Conservation (phyloP, 106 monocot genomes). For the Apostasia ramifera region DNA sequence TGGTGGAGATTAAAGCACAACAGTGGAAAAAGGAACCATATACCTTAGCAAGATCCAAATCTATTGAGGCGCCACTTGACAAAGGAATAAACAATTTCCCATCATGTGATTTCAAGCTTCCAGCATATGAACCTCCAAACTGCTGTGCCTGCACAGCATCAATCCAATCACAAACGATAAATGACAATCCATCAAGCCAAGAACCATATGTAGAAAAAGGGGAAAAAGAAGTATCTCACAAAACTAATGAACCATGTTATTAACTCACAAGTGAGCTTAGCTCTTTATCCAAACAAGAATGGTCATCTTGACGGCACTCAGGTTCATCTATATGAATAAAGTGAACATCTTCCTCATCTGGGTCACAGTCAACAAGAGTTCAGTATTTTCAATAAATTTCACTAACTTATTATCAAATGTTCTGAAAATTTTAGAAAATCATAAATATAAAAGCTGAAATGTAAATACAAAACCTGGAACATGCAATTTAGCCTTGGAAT, state of each 20-base stretch:
- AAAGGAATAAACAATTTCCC: conserved; percentile 53
- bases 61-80: conserved; percentile 36
- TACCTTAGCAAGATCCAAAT: conserved; percentile 60
- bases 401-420: neutral
- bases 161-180: neutral
- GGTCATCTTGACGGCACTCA: conserved; percentile 30
- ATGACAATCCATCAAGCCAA: neutral
- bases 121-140: conserved; percentile 55
- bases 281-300: conserved; percentile 46
- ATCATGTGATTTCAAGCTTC: conserved; percentile 28
- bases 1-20: too few species aligned
- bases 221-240: neutral
- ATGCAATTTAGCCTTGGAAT: conserved; percentile 22
- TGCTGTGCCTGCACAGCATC: conserved; percentile 44
- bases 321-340: conserved; percentile 52
- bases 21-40: neutral
- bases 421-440: neutral
- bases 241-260: neutral
- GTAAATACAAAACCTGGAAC: conserved; percentile 40
- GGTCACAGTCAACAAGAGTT: neutral
- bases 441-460: conserved; percentile 41
- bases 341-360: conserved; percentile 64
- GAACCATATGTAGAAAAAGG: neutral
- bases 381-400: neutral
- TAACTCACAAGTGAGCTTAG: conserved; percentile 64